Base-by-base conservation (phyloP, 2,329 filamentous ascomycete species). In the Scortechinia acanthostroma region DNA sequence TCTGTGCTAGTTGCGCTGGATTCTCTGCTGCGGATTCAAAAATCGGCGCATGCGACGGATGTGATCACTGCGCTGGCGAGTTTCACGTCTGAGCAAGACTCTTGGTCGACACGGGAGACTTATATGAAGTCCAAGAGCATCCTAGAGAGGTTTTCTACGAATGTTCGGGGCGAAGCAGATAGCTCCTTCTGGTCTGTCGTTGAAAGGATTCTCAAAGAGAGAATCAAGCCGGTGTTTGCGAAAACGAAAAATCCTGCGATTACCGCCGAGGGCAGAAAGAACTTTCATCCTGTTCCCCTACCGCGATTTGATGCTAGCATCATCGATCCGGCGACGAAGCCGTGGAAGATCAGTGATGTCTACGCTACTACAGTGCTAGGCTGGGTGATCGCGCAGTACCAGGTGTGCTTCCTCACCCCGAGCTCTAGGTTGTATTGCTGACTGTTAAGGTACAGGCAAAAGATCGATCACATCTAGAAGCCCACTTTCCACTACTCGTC, bases 181-280 rank as follows among this genome's bases (percentile, higher is more conserved):
- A n/a, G n/a, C n/a, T 19, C 35, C 10, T 30, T 30, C 25, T 40
- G 35, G 35, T 73, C 80, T 51, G 64, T 81, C 51, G 64, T 73
- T 16, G 66, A 71, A n/a, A 63, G 71, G 30, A 66, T 89, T 46
- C 73, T 91, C 3, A 68, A 74, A 49, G 63, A 66, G 53, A 81
- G 81, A 54, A 70, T 91, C 43, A 81, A 80, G 28, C 82, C 82
- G 21, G 64, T 87, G 4, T 90, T 91, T 65, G 70, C 72, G 21
- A 72, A 70, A 47, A 68, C 75, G 15, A 74, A 70, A 17, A 71
- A 77, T 3, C 58, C 60, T 2, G 65, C 66, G 2, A 63, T 86
- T 42, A 83, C 81, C 2, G 61, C 71, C 2, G 67, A 74, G 3
- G 80, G 80, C 19, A 71, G 77, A 22, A 79, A 74, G 55, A 69